Percentiles rank a stretch among this genome's conserved stretches.
phyloP scores from a whole-genome alignment of 75 land plant genomes.

The Pseudotsuga menziesii region DNA sequence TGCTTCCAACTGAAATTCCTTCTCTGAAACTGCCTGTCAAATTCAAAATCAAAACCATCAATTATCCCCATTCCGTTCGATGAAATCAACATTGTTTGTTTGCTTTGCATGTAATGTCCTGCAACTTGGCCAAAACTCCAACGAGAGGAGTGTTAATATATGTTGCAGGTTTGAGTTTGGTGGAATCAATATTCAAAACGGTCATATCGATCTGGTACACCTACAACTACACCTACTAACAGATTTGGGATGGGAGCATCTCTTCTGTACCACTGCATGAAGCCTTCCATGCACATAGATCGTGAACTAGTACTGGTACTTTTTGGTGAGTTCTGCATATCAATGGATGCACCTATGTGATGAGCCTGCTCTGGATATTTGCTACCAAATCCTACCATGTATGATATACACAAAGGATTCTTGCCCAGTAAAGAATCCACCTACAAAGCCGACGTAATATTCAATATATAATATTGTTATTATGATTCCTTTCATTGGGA shows the following conservation, averaged over 20 bases:
- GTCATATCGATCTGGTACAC: too few relatives aligned
- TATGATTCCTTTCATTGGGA: not conserved
- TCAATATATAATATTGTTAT: not conserved
- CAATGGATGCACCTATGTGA: slow-evolving; percentile 74
- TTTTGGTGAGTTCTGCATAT: slow-evolving; percentile 22
- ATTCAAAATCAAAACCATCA: too few relatives aligned
- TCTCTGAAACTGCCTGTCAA: too few relatives aligned
- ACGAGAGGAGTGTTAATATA: too few relatives aligned
- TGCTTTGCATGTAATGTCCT: too few relatives aligned
- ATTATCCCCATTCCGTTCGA: too few relatives aligned
- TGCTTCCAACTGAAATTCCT: too few relatives aligned
- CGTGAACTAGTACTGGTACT: not conserved
- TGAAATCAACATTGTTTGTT: too few relatives aligned
- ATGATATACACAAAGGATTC: slow-evolving; percentile 46
- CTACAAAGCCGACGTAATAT: slow-evolving; percentile 15
- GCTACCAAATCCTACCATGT: slow-evolving; percentile 54
- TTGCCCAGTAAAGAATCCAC: slow-evolving; percentile 56
- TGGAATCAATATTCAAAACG: too few relatives aligned
- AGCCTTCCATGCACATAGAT: slow-evolving; percentile 50
- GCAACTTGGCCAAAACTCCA: too few relatives aligned
- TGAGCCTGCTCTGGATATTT: slow-evolving; percentile 62
- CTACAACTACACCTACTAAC: too few relatives aligned
- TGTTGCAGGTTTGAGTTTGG: too few relatives aligned
- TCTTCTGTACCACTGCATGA: slow-evolving; percentile 41
- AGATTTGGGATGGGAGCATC: slow-evolving; percentile 49